Evolutionary conservation across 257 asterid genomes (phyloP).

Genomic region (Jacaranda mimosifolia): DNA sequence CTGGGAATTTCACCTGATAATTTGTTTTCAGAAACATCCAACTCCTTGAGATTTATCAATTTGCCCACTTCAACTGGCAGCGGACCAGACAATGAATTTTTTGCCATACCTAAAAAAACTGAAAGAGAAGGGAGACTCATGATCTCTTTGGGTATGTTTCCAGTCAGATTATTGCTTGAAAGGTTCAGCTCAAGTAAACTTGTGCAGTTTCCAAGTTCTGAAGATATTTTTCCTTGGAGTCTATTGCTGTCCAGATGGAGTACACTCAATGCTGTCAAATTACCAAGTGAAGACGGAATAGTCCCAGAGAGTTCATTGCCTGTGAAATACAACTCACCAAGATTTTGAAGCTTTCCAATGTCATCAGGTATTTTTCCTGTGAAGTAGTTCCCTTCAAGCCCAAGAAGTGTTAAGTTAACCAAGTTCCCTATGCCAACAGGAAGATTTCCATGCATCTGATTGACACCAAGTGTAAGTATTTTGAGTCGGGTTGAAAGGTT

Average conservation of each 20-base stretch:
- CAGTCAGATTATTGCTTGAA: conserved; percentile 16
- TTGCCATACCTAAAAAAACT: background rate
- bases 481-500: conserved; percentile 46
- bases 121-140: conserved; percentile 32
- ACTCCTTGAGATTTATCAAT: conserved; percentile 7
- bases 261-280: conserved; percentile 32
- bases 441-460: conserved; percentile 43
- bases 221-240: conserved; percentile 47
- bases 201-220: conserved; percentile 24
- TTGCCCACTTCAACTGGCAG: conserved; percentile 17
- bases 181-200: conserved; percentile 7
- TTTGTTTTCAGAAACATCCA: conserved; percentile 20
- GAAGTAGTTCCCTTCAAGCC: conserved; percentile 32
- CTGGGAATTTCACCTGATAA: conserved; percentile 12
- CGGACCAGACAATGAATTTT: conserved; percentile 7
- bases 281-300: conserved; percentile 46
- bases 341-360: conserved; percentile 34
- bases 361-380: conserved; percentile 43
- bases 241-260: conserved; percentile 35
- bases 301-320: conserved; percentile 37
- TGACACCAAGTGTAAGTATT: conserved; percentile 33
- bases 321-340: conserved; percentile 26
- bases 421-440: conserved; percentile 43
- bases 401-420: conserved; percentile 28
- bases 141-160: background rate